phyloP scores from a whole-genome alignment of 73 alveolate genomes.

The Stentor roeselii region DNA sequence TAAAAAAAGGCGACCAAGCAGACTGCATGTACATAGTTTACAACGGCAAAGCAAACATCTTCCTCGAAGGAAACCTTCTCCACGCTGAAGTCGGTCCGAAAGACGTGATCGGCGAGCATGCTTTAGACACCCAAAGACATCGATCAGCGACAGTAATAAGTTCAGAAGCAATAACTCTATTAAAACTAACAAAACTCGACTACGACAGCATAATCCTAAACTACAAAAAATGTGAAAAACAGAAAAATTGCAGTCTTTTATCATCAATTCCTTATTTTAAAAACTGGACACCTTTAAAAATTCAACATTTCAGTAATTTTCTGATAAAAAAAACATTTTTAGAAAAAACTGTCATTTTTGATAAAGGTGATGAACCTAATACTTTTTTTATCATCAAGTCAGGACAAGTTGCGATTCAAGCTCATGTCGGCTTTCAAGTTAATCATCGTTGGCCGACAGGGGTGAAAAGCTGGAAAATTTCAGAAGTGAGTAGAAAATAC shows the following conservation, averaged over 20 bases:
- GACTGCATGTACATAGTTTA: conserved; percentile 17
- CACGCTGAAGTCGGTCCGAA: background rate
- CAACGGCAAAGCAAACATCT: background rate
- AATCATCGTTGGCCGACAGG: conserved; percentile 4
- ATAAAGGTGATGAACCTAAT: background rate
- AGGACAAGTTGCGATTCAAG: background rate
- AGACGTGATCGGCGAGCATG: background rate
- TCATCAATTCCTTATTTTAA: background rate
- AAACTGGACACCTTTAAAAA: background rate
- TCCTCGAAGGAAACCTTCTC: background rate
- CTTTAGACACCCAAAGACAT: background rate
- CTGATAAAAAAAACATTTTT: background rate
- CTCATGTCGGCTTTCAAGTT: background rate
- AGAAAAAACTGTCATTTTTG: background rate
- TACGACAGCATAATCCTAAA: conserved; percentile 11
- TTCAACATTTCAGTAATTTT: conserved; percentile 10
- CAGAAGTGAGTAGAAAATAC: background rate
- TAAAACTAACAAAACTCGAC: background rate
- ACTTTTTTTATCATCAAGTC: conserved; percentile 1
- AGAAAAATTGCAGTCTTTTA: background rate
- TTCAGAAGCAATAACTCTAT: background rate
- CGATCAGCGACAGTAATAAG: conserved; percentile 10
- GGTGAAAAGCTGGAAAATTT: background rate
- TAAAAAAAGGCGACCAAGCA: conserved; percentile 13
- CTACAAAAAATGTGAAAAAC: conserved; percentile 9